Evolutionary conservation across 1,139 yeast species (phyloP).

Genomic region (Nakaseomyces glabratus): DNA sequence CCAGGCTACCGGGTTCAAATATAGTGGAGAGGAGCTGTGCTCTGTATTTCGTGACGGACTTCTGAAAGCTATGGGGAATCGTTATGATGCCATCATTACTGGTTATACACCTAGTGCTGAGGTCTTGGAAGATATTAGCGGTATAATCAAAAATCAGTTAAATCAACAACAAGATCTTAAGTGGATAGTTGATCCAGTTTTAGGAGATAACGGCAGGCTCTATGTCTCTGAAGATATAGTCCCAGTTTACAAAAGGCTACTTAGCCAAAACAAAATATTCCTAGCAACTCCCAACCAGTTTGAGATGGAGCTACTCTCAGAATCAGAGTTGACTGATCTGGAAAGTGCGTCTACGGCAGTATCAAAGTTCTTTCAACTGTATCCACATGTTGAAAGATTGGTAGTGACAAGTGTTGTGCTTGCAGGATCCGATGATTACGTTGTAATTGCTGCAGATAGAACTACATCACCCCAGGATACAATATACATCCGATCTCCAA

Average conservation of each 20-base stretch:
- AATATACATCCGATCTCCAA: constrained; percentile 39
- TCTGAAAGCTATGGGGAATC: constrained; percentile 32
- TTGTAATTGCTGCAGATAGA: constrained; percentile 44
- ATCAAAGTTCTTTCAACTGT: constrained; percentile 40
- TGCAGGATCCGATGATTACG: constrained; percentile 28
- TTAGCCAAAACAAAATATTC: constrained; percentile 46
- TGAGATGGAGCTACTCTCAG: constrained; percentile 71
- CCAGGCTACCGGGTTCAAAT: constrained; percentile 37
- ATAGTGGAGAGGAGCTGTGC: constrained; percentile 36
- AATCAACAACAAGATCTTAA: constrained; percentile 20
- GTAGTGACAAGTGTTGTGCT: constrained; percentile 57
- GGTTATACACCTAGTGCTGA: constrained; percentile 59
- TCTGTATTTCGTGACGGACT: constrained; percentile 42
- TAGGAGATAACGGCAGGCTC: constrained; percentile 83
- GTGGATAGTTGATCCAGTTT: constrained; percentile 83
- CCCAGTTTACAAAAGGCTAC: constrained; percentile 50
- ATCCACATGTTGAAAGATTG: constrained; percentile 46
- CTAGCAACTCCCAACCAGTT: constrained; percentile 86
- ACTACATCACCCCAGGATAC: constrained; percentile 10
- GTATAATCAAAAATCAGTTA: constrained; percentile 12
- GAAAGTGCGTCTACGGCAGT: constrained; percentile 42
- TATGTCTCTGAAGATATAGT: constrained; percentile 70
- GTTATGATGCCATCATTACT: constrained; percentile 54
- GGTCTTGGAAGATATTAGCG: constrained; percentile 39
- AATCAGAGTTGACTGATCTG: constrained; percentile 38